phyloP scores from a whole-genome alignment of 2,329 filamentous ascomycete genomes.

The Aspergillus transmontanensis region DNA sequence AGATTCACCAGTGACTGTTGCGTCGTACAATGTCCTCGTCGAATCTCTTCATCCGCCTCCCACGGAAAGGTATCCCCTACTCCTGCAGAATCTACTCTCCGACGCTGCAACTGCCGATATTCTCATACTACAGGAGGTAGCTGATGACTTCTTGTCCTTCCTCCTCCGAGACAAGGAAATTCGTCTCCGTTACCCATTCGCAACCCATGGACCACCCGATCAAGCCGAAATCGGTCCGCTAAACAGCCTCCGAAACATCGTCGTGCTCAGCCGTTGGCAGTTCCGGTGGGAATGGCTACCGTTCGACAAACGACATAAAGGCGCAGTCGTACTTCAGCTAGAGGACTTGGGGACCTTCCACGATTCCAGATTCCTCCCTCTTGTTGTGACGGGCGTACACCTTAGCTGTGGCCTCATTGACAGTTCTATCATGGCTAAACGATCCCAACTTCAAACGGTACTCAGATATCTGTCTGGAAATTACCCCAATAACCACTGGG shows the following conservation, averaged over 20 bases:
- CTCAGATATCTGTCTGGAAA: neutral
- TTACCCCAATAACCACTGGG: constrained; percentile 1
- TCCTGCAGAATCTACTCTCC: constrained; percentile 5
- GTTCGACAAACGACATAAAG: constrained; percentile 12
- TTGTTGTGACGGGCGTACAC: constrained; percentile 9
- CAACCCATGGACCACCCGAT: constrained; percentile 10
- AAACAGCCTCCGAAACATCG: constrained; percentile 11
- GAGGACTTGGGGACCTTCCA: neutral
- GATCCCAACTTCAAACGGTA: constrained; percentile 7
- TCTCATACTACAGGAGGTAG: constrained; percentile 10
- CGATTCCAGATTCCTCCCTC: neutral
- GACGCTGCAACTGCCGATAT: constrained; percentile 4
- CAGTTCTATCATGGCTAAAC: constrained; percentile 9
- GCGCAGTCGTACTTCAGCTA: constrained; percentile 3
- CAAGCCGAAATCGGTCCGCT: constrained; percentile 7
- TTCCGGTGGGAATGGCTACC: constrained; percentile 12
- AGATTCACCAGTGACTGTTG: neutral
- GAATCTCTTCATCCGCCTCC: constrained; percentile 6
- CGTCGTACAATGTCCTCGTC: constrained; percentile 12
- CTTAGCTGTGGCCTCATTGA: constrained; percentile 12
- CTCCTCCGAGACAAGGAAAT: constrained; percentile 4
- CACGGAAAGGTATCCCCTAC: constrained; percentile 7
- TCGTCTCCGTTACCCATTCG: constrained; percentile 3
- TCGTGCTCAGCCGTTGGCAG: constrained; percentile 6
- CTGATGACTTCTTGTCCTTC: constrained; percentile 11